Evolutionary conservation across 2,329 filamentous ascomycete species (phyloP), one percentile per base, ranked within the genome.

Genomic region (Pestalotiopsis sp.): DNA sequence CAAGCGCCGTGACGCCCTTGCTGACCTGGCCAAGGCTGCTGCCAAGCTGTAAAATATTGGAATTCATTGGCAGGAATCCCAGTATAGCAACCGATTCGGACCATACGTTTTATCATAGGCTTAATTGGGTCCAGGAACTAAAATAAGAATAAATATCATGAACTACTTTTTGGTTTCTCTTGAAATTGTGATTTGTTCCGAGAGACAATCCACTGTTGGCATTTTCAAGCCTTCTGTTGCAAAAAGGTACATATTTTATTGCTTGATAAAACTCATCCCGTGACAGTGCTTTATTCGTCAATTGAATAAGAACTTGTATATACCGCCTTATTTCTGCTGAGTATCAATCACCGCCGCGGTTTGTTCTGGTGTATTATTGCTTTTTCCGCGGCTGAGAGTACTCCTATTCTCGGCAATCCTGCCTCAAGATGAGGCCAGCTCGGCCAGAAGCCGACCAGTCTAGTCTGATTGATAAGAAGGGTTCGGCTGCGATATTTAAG

Each of bases 1-100:
- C 85, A 93, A 93, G 86, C 89, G 91, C 70, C 88, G 88, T 64
- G 91, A 92, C 77, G 90, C 89, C 63, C 83, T 93, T 48, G 86
- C 88, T 62, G 90, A 91, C 73, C 84, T 92, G 52, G 89, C 87
- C 68, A 84, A 84, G 73, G 83, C 79, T 39, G 85, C 82, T 3
- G 71, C 73, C 48, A 81, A 81, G 75, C 73, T 75, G 69, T 76
- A 68, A 58, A 35, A 11, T 4, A 9, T 35, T 17, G 11, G 20
- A 35, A 26, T 35, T 26, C 22, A 7, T 26, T 52, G 1, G 10
- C 20, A 52, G 20, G 3, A n/a, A n/a, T 9, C 5, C 9, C 20
- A 20, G 17, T 17, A 9, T 6, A 6, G 20, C 44, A n/a, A n/a
- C 17, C 20, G 20, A 52, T 52, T 7, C 44, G 7, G 44, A n/a